Conservation (phyloP, 441 rosid genomes). For the Eruca vesicaria region DNA sequence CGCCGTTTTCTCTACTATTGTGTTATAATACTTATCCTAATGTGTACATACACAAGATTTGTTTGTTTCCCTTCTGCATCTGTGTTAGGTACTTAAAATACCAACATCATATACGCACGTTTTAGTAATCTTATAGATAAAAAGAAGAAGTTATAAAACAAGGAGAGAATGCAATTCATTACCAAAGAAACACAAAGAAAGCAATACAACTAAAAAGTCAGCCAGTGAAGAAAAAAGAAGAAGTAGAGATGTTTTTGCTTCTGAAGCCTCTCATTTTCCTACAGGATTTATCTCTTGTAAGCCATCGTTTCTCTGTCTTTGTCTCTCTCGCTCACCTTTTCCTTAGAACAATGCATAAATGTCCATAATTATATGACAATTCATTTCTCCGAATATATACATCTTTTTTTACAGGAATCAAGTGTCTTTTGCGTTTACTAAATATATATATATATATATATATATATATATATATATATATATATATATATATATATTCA, state of each 20-base stretch:
- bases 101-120: not conserved
- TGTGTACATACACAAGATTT: too few species aligned
- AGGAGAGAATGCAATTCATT: not conserved
- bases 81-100: not conserved
- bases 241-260: not conserved
- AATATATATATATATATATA: too few species aligned
- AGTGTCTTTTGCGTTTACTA: too few species aligned
- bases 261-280: conserved; percentile 10
- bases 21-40: too few species aligned
- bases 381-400: too few species aligned
- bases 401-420: too few species aligned
- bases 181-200: not conserved
- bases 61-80: not conserved
- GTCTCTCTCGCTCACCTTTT: not conserved
- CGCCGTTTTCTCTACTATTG: too few species aligned
- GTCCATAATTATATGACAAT: too few species aligned
- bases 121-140: not conserved
- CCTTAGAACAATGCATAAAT: not conserved
- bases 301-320: not conserved
- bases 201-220: not conserved
- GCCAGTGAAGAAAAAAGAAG: not conserved
- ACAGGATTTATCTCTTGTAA: conserved; percentile 6
- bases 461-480: too few species aligned
- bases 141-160: not conserved
- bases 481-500: too few species aligned